These are phyloP conservation scores for Datura wrightii DNA, from an alignment of 257 asterid genomes.

Conservation along the genomic window DNA sequence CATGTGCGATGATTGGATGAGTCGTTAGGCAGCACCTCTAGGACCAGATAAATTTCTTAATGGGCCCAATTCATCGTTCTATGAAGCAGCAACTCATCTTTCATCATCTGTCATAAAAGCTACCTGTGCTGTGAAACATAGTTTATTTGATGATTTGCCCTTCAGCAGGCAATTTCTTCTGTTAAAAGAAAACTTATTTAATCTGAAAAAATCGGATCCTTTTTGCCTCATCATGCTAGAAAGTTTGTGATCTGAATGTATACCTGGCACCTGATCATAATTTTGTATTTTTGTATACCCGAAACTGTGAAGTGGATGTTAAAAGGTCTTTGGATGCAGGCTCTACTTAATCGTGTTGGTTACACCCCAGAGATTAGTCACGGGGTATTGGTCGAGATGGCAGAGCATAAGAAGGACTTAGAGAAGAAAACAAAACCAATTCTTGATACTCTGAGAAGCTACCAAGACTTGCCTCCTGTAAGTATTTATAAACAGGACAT, in stretches of 20 bases:
- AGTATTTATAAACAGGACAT: background rate
- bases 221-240: background rate
- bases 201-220: background rate
- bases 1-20: background rate
- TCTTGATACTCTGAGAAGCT: conserved; percentile 93
- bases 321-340: conserved; percentile 53
- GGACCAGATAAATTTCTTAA: background rate
- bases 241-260: background rate
- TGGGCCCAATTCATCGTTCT: background rate
- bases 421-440: conserved; percentile 95
- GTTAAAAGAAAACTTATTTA: background rate
- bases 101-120: background rate
- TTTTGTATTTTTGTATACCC: background rate
- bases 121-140: background rate
- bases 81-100: conserved; percentile 10
- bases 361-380: conserved; percentile 92
- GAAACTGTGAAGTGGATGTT: conserved; percentile 4
- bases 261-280: background rate
- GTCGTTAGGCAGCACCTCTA: background rate
- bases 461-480: conserved; percentile 99
- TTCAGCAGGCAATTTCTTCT: conserved; percentile 14
- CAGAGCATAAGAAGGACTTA: conserved; percentile 92
- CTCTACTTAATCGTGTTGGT: conserved; percentile 93
- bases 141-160: background rate
- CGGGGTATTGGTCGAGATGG: conserved; percentile 96